Conservation (phyloP, 2,329 filamentous ascomycete species). For the Sporothrix humicola region DNA sequence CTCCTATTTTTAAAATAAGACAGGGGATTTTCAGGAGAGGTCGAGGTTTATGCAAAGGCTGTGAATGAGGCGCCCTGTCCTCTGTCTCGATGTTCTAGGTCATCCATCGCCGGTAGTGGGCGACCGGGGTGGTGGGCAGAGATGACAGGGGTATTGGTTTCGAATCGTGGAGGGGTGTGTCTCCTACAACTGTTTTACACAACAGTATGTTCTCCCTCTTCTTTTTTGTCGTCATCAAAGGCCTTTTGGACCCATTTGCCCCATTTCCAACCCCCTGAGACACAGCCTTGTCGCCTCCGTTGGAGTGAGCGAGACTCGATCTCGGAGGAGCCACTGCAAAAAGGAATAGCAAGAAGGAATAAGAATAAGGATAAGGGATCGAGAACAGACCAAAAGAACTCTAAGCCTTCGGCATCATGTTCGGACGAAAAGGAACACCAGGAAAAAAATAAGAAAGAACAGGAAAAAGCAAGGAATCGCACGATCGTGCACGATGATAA, state of each 20-base stretch:
- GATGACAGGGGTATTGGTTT: conserved; percentile 11
- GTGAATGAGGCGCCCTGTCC: not conserved
- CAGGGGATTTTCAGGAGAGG: conserved; percentile 24
- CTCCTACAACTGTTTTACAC: too few relatives aligned
- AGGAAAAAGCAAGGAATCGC: not conserved
- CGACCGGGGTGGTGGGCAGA: conserved; percentile 1
- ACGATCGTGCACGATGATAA: not conserved
- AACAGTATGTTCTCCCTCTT: not conserved
- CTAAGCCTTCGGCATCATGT: not conserved
- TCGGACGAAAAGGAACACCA: not conserved
- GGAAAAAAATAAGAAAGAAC: not conserved
- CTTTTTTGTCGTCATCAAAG: conserved; percentile 5
- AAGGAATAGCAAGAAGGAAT: not conserved
- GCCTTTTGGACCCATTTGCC: not conserved
- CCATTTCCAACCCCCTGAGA: not conserved
- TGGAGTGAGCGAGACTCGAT: not conserved
- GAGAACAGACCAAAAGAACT: not conserved
- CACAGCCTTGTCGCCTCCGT: conserved; percentile 4
- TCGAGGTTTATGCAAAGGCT: not conserved
- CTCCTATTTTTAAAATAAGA: conserved; percentile 24
- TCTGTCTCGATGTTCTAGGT: not conserved
- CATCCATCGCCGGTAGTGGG: not conserved
- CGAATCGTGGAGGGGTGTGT: not conserved
- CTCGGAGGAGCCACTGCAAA: not conserved
- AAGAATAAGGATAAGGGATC: not conserved